Percentiles rank a stretch among this genome's conserved stretches.
These are phyloP conservation scores for Penicillium verrucosum DNA, from an alignment of 2,329 filamentous ascomycete species.

Conservation along the genomic window DNA sequence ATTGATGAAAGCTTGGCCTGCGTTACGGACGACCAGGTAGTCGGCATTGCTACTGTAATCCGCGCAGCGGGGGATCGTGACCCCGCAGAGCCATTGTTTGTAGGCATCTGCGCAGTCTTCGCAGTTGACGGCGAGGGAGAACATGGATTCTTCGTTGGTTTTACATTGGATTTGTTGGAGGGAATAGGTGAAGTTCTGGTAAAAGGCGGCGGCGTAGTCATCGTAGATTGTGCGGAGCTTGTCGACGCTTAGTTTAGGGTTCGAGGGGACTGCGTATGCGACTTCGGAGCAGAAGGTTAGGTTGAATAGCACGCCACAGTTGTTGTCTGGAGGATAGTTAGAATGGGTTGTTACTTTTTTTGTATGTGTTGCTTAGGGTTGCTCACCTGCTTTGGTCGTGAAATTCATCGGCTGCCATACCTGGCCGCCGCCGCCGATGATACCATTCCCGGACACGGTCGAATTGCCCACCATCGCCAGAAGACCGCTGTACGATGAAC, in stretches of 20 bases:
- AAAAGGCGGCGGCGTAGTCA: constrained; percentile 65
- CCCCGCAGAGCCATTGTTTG: constrained; percentile 91
- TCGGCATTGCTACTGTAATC: constrained; percentile 64
- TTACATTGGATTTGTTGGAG: constrained; percentile 85
- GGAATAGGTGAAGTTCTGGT: constrained; percentile 74
- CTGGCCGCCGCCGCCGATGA: constrained; percentile 68
- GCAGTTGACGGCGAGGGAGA: constrained; percentile 77
- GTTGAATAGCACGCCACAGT: constrained; percentile 81
- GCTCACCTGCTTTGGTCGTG: constrained; percentile 70
- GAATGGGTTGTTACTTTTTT: not conserved
- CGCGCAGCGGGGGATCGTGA: constrained; percentile 86
- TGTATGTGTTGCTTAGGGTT: not conserved
- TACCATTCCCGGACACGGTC: constrained; percentile 52
- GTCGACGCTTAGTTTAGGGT: constrained; percentile 61
- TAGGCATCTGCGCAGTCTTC: constrained; percentile 74
- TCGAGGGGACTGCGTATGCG: constrained; percentile 87
- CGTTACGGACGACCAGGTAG: constrained; percentile 67
- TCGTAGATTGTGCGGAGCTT: constrained; percentile 74
- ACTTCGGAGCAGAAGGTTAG: constrained; percentile 86
- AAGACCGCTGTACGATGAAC: constrained; percentile 68
- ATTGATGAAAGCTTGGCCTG: constrained; percentile 68
- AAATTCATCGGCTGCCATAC: constrained; percentile 73
- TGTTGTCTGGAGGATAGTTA: constrained; percentile 56
- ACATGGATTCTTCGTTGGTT: constrained; percentile 66
- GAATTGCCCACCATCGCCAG: constrained; percentile 62